phyloP scores from a whole-genome alignment of 2,329 filamentous ascomycete genomes.

The Xylariaceae sp. region DNA sequence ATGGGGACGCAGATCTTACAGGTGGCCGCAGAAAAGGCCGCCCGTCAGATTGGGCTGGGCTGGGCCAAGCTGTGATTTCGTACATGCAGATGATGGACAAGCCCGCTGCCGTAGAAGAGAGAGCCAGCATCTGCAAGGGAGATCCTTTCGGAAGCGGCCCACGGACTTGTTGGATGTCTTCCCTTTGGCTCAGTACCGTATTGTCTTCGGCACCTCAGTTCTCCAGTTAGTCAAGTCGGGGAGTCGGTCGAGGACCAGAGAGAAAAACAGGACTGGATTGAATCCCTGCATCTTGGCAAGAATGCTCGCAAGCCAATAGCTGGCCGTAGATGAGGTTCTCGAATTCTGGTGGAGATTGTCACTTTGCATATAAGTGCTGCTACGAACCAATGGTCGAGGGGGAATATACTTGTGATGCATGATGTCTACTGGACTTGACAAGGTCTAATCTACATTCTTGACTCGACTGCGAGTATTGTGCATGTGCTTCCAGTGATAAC shows the following conservation, averaged over 20 bases:
- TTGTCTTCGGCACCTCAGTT: no score
- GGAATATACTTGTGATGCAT: no score
- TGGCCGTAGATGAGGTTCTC: slow-evolving; percentile 8
- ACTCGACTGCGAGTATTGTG: no score
- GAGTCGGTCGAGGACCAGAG: neutral
- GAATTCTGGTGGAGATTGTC: slow-evolving; percentile 15
- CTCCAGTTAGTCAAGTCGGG: no score
- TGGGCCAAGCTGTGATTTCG: slow-evolving; percentile 8
- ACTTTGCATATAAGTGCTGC: slow-evolving; percentile 19
- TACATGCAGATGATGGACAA: slow-evolving; percentile 21
- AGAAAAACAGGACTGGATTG: neutral
- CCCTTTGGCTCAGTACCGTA: neutral
- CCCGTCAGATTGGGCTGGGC: slow-evolving; percentile 18
- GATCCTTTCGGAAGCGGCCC: slow-evolving; percentile 13
- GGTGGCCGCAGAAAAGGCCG: slow-evolving; percentile 38
- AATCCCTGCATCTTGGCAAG: slow-evolving; percentile 18
- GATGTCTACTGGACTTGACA: no score
- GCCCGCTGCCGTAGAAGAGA: slow-evolving; percentile 1
- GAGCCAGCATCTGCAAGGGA: slow-evolving; percentile 14
- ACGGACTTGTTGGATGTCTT: neutral
- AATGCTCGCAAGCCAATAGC: slow-evolving; percentile 26
- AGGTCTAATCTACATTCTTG: no score
- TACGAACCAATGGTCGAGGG: slow-evolving; percentile 16
- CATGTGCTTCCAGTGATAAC: no score
- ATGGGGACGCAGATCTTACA: slow-evolving; percentile 22